These are phyloP conservation scores for Pestalotiopsis sp. DNA, from an alignment of 2,329 filamentous ascomycete species.

Conservation along the genomic window DNA sequence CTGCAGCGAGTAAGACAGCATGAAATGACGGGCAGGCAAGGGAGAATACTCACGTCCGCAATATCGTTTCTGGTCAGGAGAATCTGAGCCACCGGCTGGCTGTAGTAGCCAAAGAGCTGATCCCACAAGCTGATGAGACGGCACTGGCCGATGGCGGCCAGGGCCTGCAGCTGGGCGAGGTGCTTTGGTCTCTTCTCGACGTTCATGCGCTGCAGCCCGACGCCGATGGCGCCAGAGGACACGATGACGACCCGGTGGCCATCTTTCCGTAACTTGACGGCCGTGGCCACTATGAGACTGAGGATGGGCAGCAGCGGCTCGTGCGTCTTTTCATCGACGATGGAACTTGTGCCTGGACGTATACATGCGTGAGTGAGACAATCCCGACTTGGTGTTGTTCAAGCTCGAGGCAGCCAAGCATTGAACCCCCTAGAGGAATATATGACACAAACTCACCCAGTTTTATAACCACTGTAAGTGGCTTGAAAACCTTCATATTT, in stretches of 20 bases:
- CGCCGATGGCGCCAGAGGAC: constrained; percentile 94
- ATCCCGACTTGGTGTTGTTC: too few species aligned
- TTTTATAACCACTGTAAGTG: constrained; percentile 83
- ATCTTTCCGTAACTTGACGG: constrained; percentile 82
- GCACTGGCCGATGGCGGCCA: constrained; percentile 95
- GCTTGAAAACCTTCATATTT: constrained; percentile 68
- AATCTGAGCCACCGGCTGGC: constrained; percentile 92
- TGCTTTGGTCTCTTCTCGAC: constrained; percentile 86
- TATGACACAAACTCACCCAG: constrained; percentile 62
- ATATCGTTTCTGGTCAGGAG: constrained; percentile 95
- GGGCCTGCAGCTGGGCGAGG: constrained; percentile 85
- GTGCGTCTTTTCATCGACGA: constrained; percentile 94
- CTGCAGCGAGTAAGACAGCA: constrained; percentile 42
- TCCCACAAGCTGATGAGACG: constrained; percentile 96
- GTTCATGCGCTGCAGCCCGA: constrained; percentile 89
- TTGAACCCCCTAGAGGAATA: background rate
- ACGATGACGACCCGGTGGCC: constrained; percentile 95
- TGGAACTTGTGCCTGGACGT: constrained; percentile 87
- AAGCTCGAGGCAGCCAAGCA: background rate
- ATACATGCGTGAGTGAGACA: constrained; percentile 9
- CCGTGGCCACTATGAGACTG: constrained; percentile 91
- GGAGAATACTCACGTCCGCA: constrained; percentile 68
- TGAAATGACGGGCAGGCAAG: background rate
- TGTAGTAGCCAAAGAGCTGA: constrained; percentile 82
- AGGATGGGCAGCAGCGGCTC: constrained; percentile 90